Conservation (phyloP, 208 protist species). For the Acanthamoeba royreba region DNA sequence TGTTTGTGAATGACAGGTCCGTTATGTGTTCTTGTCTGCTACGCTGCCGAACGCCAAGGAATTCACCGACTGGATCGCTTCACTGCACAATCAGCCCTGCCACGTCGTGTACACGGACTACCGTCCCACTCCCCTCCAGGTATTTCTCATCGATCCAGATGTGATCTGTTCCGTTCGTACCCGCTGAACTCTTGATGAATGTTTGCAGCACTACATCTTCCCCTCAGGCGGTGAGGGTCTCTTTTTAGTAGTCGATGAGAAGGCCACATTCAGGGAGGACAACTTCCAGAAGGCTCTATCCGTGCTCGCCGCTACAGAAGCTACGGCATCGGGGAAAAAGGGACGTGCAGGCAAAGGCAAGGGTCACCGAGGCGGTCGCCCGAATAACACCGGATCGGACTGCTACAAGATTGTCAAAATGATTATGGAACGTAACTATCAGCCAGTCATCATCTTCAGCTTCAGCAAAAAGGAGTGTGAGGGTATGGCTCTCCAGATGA, state of each 20-base stretch:
- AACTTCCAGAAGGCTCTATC: constrained; percentile 95
- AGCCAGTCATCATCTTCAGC: constrained; percentile 98
- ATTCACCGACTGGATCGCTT: constrained; percentile 99
- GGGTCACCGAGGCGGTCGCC: background rate
- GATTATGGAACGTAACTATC: constrained; percentile 95
- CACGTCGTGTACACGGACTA: constrained; percentile 99
- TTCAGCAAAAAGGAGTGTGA: constrained; percentile 98
- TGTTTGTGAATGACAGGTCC: constrained; percentile 73
- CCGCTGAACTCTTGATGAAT: background rate
- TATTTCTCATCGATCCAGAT: background rate
- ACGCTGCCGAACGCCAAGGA: constrained; percentile 99
- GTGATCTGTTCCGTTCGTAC: background rate
- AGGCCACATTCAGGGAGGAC: constrained; percentile 85
- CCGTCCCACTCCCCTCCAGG: constrained; percentile 95
- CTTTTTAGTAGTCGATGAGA: constrained; percentile 95
- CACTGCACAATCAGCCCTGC: constrained; percentile 95
- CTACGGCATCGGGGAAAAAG: constrained; percentile 39
- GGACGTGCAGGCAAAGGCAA: background rate
- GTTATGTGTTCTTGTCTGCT: constrained; percentile 99
- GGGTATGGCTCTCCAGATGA: constrained; percentile 89
- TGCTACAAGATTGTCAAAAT: constrained; percentile 92
- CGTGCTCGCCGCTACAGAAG: constrained; percentile 21
- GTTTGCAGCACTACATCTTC: constrained; percentile 96
- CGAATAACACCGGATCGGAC: background rate
- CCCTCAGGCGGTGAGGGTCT: constrained; percentile 95